These are phyloP conservation scores for Nidularia pulvinata DNA, from an alignment of 768 basidiomycete species.

Conservation along the genomic window DNA sequence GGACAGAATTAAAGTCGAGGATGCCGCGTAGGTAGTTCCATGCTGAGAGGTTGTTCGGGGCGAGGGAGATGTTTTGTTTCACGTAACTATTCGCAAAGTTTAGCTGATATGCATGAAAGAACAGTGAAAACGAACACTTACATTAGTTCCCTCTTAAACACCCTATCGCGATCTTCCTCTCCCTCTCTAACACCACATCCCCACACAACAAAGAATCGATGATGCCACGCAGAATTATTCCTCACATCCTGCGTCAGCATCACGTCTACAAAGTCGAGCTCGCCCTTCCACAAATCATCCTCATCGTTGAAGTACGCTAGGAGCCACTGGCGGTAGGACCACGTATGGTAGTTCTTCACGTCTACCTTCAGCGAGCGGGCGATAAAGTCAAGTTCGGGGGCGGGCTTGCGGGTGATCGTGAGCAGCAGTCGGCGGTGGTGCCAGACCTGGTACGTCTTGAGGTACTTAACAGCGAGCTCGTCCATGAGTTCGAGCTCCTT, in stretches of 20 bases:
- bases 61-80: conserved; percentile 82
- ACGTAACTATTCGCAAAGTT: conserved; percentile 50
- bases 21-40: conserved; percentile 97
- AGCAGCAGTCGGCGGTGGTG: conserved; percentile 85
- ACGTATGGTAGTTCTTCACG: conserved; percentile 98
- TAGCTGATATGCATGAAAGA: background rate
- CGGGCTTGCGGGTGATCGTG: conserved; percentile 47
- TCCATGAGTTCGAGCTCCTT: conserved; percentile 86
- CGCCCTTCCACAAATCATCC: conserved; percentile 66
- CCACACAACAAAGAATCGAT: conserved; percentile 89
- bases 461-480: conserved; percentile 75
- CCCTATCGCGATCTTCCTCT: conserved; percentile 59
- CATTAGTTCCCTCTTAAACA: conserved; percentile 73
- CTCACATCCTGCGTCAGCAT: conserved; percentile 78
- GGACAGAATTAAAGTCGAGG: conserved; percentile 59
- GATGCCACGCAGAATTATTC: conserved; percentile 99
- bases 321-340: conserved; percentile 97
- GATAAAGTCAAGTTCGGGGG: conserved; percentile 81
- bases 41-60: conserved; percentile 92
- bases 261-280: conserved; percentile 73
- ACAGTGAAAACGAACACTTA: conserved; percentile 34
- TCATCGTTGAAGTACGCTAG: conserved; percentile 81
- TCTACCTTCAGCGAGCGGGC: conserved; percentile 71
- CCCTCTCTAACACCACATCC: conserved; percentile 60
- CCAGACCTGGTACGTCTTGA: conserved; percentile 99